Percentiles rank a stretch among this genome's conserved stretches.
Evolutionary conservation across 1,139 yeast genomes (phyloP).

Genomic region (Candida gigantensis): DNA sequence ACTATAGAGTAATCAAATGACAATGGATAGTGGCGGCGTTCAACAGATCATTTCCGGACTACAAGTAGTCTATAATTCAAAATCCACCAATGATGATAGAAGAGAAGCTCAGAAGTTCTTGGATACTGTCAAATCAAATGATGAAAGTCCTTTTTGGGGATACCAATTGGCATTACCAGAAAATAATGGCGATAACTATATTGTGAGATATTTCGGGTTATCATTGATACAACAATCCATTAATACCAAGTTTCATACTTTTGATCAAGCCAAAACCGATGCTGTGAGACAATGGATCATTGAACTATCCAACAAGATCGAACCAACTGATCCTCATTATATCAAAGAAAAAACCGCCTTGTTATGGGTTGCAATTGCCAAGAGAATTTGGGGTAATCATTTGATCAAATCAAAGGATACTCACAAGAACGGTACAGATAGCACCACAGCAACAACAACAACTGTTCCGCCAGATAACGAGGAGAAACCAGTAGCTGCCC

Average conservation of each 20-base stretch:
- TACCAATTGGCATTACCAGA: slow-evolving; percentile 73
- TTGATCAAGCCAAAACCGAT: slow-evolving; percentile 60
- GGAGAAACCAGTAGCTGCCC: slow-evolving; percentile 1
- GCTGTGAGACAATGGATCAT: slow-evolving; percentile 84
- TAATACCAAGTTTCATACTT: slow-evolving; percentile 52
- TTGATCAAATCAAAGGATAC: slow-evolving; percentile 27
- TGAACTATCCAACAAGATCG: slow-evolving; percentile 65
- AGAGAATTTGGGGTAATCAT: slow-evolving; percentile 82
- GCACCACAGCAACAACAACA: background rate
- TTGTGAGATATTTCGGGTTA: slow-evolving; percentile 88
- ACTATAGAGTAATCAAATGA: slow-evolving; percentile 20
- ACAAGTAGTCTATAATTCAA: slow-evolving; percentile 74
- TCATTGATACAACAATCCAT: slow-evolving; percentile 77
- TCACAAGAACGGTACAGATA: slow-evolving; percentile 2
- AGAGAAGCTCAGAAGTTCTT: slow-evolving; percentile 72
- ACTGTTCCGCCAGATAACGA: background rate
- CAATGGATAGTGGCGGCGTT: slow-evolving; percentile 68
- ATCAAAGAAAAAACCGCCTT: slow-evolving; percentile 87
- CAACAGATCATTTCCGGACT: slow-evolving; percentile 74
- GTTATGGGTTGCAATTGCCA: slow-evolving; percentile 92
- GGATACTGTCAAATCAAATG: slow-evolving; percentile 72
- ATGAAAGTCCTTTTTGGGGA: slow-evolving; percentile 92
- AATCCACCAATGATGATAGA: slow-evolving; percentile 63
- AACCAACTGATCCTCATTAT: slow-evolving; percentile 78
- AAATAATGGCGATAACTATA: slow-evolving; percentile 61